Conservation (phyloP, 2,329 filamentous ascomycete species). For the Daldinia sp. region DNA sequence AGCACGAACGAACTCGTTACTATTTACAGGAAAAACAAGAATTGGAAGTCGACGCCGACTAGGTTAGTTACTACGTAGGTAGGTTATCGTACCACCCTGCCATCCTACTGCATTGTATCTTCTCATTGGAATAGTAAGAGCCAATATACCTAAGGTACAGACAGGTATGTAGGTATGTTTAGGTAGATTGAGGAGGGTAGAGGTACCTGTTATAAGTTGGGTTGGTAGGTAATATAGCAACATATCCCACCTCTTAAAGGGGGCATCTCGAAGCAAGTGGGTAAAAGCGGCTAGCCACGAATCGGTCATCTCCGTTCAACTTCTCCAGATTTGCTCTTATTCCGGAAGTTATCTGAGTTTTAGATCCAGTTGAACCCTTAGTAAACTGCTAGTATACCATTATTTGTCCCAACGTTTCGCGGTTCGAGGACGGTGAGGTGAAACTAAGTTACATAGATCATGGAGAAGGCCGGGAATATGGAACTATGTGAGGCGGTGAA, state of each 20-base stretch:
- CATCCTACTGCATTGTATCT: background rate
- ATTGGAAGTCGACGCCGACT: background rate
- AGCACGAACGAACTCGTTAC: slow-evolving; percentile 4
- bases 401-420: background rate
- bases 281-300: background rate
- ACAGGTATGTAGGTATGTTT: too few species aligned
- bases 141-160: background rate
- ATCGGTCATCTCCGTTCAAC: slow-evolving; percentile 11
- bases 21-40: background rate
- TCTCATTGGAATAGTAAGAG: background rate
- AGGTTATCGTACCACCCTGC: background rate
- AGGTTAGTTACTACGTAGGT: too few species aligned
- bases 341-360: background rate
- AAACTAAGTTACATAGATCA: slow-evolving; percentile 4
- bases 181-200: too few species aligned
- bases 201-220: too few species aligned
- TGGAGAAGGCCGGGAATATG: slow-evolving; percentile 6
- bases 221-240: background rate
- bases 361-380: slow-evolving; percentile 3
- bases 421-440: background rate
- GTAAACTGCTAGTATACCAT: slow-evolving; percentile 6
- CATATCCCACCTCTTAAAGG: background rate
- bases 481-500: slow-evolving; percentile 19
- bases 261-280: slow-evolving; percentile 1
- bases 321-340: slow-evolving; percentile 9